Percentiles rank a stretch among this genome's conserved stretches.
Conservation (phyloP, 495 filamentous ascomycete genomes). For the Chaetomium fimeti region DNA sequence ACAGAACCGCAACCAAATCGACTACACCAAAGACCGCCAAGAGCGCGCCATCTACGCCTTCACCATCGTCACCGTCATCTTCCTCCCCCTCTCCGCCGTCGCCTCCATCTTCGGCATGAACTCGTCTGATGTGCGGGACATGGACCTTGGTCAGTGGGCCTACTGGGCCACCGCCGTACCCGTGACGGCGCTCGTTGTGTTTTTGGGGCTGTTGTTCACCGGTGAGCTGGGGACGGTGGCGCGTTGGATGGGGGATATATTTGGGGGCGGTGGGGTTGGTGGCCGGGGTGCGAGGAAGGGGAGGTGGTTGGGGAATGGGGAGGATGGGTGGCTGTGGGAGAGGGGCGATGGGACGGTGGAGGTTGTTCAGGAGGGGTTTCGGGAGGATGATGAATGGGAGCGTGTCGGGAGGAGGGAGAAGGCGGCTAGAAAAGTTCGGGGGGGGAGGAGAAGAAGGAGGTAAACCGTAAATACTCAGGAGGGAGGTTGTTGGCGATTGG, state of each 20-base stretch:
- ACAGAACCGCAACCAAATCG: conserved; percentile 39
- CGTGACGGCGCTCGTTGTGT: conserved; percentile 43
- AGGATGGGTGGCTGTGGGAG: background rate
- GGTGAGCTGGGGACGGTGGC: conserved; percentile 25
- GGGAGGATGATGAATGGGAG: background rate
- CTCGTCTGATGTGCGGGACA: conserved; percentile 51
- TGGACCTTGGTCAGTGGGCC: conserved; percentile 45
- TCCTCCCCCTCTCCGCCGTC: conserved; percentile 62
- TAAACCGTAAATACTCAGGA: background rate
- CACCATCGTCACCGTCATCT: conserved; percentile 63
- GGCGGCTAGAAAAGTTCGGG: background rate
- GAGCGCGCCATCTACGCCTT: conserved; percentile 55
- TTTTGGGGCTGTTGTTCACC: conserved; percentile 40
- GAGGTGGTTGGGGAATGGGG: background rate
- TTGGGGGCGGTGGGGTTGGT: conserved; percentile 17
- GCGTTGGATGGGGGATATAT: background rate
- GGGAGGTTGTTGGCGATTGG: background rate
- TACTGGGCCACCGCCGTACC: conserved; percentile 53
- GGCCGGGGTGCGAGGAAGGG: background rate
- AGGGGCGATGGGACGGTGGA: too few relatives aligned
- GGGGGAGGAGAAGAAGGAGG: background rate
- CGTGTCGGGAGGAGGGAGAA: background rate
- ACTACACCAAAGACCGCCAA: conserved; percentile 44
- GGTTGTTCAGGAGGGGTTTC: background rate
- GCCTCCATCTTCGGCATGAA: conserved; percentile 64